Evolutionary conservation across 2,329 filamentous ascomycete genomes (phyloP).

Genomic region (Alternaria hordeiaustralica): DNA sequence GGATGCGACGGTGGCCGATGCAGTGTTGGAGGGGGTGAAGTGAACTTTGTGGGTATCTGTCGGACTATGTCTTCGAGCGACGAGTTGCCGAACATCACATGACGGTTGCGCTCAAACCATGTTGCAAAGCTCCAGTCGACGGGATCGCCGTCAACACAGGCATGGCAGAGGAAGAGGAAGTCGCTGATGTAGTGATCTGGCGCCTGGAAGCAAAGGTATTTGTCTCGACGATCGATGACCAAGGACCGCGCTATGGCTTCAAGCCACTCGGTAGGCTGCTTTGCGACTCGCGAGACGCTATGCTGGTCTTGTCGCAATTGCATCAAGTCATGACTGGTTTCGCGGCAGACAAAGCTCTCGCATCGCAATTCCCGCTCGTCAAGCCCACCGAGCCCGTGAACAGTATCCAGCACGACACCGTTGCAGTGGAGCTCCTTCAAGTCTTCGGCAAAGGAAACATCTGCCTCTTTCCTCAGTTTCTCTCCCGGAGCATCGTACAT

Average conservation of each 20-base stretch:
- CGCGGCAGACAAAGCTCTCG: constrained; percentile 31
- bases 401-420: constrained; percentile 29
- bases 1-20: constrained; percentile 24
- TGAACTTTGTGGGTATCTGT: constrained; percentile 4
- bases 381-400: constrained; percentile 35
- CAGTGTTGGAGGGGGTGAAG: constrained; percentile 11
- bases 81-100: constrained; percentile 19
- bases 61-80: constrained; percentile 25
- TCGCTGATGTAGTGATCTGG: constrained; percentile 32
- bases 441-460: constrained; percentile 29
- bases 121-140: constrained; percentile 35
- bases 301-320: constrained; percentile 13
- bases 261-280: constrained; percentile 25
- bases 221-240: constrained; percentile 39
- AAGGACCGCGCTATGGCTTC: constrained; percentile 33
- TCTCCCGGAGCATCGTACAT: constrained; percentile 36
- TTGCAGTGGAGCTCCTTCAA: constrained; percentile 34
- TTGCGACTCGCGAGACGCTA: constrained; percentile 11
- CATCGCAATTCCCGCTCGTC: constrained; percentile 36
- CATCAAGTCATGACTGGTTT: constrained; percentile 20
- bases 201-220: constrained; percentile 37
- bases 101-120: constrained; percentile 36
- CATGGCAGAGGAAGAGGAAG: constrained; percentile 35
- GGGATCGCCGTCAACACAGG: constrained; percentile 22
- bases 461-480: constrained; percentile 19